These are phyloP conservation scores for Globisporangium paroecandrum DNA, from an alignment of 352 stramenopile genomes.

Conservation along the genomic window DNA sequence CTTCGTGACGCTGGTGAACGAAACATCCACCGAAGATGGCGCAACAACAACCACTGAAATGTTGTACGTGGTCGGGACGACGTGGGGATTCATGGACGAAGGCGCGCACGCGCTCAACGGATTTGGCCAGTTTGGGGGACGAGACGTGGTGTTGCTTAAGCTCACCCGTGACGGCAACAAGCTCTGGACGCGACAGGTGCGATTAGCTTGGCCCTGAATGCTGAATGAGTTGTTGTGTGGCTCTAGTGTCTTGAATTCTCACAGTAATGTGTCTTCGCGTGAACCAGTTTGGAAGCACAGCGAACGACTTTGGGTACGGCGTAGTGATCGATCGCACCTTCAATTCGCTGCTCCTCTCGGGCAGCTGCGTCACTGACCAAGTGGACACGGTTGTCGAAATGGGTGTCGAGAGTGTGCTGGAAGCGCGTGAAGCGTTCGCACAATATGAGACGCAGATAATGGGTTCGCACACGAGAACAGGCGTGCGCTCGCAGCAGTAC, in stretches of 20 bases:
- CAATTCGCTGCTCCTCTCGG: slow-evolving; percentile 51
- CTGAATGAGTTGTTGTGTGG: neutral
- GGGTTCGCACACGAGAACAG: slow-evolving; percentile 32
- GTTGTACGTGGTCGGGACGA: slow-evolving; percentile 65
- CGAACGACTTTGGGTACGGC: slow-evolving; percentile 60
- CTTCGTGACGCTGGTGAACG: slow-evolving; percentile 50
- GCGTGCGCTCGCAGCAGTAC: slow-evolving; percentile 28
- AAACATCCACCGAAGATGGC: slow-evolving; percentile 20
- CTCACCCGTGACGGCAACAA: slow-evolving; percentile 46
- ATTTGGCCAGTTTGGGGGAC: slow-evolving; percentile 64
- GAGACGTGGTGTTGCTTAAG: slow-evolving; percentile 68
- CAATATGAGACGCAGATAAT: slow-evolving; percentile 55
- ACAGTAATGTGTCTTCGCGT: neutral
- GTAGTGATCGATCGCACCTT: slow-evolving; percentile 43
- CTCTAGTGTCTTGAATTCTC: neutral
- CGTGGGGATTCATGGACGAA: slow-evolving; percentile 73
- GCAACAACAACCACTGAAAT: slow-evolving; percentile 20
- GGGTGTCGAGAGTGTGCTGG: slow-evolving; percentile 31
- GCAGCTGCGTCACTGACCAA: slow-evolving; percentile 40
- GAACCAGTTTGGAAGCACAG: slow-evolving; percentile 56
- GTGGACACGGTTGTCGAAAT: slow-evolving; percentile 44
- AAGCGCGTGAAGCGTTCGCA: slow-evolving; percentile 35
- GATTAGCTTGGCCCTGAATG: neutral
- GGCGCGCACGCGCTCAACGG: slow-evolving; percentile 60
- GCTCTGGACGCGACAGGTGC: slow-evolving; percentile 62